Evolutionary conservation across 164 flowering plant genomes (phyloP).

Genomic region (Aristolochia contorta): DNA sequence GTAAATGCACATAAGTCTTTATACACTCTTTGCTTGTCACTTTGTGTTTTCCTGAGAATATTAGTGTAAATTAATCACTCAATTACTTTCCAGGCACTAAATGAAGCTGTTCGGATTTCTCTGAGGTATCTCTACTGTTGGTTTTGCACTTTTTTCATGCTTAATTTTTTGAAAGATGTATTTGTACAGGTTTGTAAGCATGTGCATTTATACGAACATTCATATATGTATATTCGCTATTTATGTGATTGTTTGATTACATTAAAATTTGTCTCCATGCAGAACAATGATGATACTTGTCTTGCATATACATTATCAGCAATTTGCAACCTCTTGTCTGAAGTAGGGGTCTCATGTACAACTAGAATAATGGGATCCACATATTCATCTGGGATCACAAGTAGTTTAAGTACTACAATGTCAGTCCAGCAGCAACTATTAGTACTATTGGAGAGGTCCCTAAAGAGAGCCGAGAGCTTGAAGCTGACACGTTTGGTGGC

Average conservation of each 20-base stretch:
- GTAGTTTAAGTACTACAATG: constrained; percentile 42
- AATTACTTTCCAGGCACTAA: constrained; percentile 45
- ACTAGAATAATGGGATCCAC: constrained; percentile 68
- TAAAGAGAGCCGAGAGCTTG: constrained; percentile 76
- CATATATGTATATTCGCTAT: too few species aligned
- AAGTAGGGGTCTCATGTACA: constrained; percentile 54
- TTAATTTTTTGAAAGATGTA: background rate
- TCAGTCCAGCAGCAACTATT: constrained; percentile 74
- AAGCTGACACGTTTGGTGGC: constrained; percentile 71
- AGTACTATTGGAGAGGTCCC: constrained; percentile 66
- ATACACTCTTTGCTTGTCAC: background rate
- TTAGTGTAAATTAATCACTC: background rate
- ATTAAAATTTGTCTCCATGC: constrained; percentile 22
- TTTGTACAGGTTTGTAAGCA: too few species aligned
- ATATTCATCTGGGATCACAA: constrained; percentile 37
- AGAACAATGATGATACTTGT: constrained; percentile 81
- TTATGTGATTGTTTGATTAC: too few species aligned
- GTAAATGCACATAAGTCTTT: constrained; percentile 20
- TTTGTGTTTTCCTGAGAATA: background rate
- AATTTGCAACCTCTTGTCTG: constrained; percentile 76
- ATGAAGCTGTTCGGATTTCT: constrained; percentile 79
- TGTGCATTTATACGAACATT: too few species aligned
- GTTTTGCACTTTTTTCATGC: background rate
- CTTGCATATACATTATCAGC: constrained; percentile 83
- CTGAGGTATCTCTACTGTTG: constrained; percentile 50